phyloP scores from a whole-genome alignment of 2,329 filamentous ascomycete genomes.

The Volutella citrinella region DNA sequence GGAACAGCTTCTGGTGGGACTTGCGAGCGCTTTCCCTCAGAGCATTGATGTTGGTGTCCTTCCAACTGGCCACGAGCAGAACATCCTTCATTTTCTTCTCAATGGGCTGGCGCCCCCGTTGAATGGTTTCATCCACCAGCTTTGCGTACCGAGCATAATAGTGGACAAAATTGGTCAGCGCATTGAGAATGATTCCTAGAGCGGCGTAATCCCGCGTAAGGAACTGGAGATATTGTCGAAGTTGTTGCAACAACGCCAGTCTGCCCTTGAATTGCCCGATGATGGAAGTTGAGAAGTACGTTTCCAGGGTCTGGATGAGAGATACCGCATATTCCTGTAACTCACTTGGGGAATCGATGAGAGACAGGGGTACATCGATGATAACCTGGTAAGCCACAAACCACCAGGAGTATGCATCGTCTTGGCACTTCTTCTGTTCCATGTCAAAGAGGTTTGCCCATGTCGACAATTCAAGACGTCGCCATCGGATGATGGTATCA shows the following conservation, averaged over 20 bases:
- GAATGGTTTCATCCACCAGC: slow-evolving; percentile 62
- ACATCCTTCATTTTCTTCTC: slow-evolving; percentile 93
- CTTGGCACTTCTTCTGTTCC: slow-evolving; percentile 71
- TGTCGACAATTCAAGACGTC: slow-evolving; percentile 84
- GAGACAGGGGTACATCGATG: slow-evolving; percentile 68
- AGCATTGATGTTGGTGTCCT: slow-evolving; percentile 91
- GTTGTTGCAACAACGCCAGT: slow-evolving; percentile 64
- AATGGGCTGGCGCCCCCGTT: slow-evolving; percentile 66
- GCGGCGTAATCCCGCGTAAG: slow-evolving; percentile 57
- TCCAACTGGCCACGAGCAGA: slow-evolving; percentile 94
- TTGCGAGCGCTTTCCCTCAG: slow-evolving; percentile 84
- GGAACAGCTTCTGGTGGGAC: slow-evolving; percentile 90
- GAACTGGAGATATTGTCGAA: slow-evolving; percentile 62
- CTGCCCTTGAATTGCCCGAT: slow-evolving; percentile 78
- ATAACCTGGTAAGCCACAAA: slow-evolving; percentile 93
- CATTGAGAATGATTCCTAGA: slow-evolving; percentile 57
- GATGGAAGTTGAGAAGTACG: slow-evolving; percentile 76
- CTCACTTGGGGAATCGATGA: slow-evolving; percentile 57
- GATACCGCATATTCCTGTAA: slow-evolving; percentile 63
- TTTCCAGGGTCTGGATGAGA: slow-evolving; percentile 72
- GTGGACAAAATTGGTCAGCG: slow-evolving; percentile 71
- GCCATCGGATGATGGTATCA: slow-evolving; percentile 80
- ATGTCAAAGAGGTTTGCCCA: slow-evolving; percentile 88
- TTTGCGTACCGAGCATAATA: slow-evolving; percentile 72
- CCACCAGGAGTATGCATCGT: slow-evolving; percentile 89